These are phyloP conservation scores for Tephrocybe sp. DNA, from an alignment of 768 basidiomycete species.

Conservation along the genomic window DNA sequence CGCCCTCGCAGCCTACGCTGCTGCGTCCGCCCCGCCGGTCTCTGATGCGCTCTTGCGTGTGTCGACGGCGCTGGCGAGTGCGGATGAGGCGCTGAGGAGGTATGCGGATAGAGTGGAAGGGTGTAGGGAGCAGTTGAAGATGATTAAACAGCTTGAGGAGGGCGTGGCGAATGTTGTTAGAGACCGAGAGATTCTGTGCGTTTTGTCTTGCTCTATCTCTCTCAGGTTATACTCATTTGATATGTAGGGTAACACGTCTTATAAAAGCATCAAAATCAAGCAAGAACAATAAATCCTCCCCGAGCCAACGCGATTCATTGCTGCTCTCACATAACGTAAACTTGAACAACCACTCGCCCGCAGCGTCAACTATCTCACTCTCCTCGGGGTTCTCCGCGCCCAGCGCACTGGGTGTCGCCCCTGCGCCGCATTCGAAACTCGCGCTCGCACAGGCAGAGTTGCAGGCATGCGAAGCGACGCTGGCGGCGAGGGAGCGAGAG, in stretches of 20 bases:
- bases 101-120: constrained; percentile 61
- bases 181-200: constrained; percentile 82
- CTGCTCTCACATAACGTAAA: constrained; percentile 25
- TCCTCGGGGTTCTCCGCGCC: constrained; percentile 27
- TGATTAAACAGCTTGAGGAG: constrained; percentile 66
- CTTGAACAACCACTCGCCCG: constrained; percentile 25
- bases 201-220: constrained; percentile 12
- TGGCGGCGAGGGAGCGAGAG: constrained; percentile 67
- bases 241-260: constrained; percentile 65
- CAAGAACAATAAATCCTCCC: constrained; percentile 33
- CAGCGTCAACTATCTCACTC: constrained; percentile 43
- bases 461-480: constrained; percentile 77
- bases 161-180: constrained; percentile 67
- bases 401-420: constrained; percentile 15
- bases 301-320: constrained; percentile 31
- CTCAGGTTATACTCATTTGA: background rate
- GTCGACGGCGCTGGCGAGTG: constrained; percentile 54
- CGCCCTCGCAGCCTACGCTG: constrained; percentile 70
- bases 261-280: constrained; percentile 71
- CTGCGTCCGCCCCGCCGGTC: constrained; percentile 55
- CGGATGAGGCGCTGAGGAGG: constrained; percentile 64
- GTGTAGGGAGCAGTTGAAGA: constrained; percentile 61
- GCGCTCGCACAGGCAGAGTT: constrained; percentile 69
- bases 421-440: constrained; percentile 44
- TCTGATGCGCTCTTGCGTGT: constrained; percentile 56